Evolutionary conservation across 192 early-diverging fungal genomes (phyloP).

Genomic region (Powellomyces hirtus): DNA sequence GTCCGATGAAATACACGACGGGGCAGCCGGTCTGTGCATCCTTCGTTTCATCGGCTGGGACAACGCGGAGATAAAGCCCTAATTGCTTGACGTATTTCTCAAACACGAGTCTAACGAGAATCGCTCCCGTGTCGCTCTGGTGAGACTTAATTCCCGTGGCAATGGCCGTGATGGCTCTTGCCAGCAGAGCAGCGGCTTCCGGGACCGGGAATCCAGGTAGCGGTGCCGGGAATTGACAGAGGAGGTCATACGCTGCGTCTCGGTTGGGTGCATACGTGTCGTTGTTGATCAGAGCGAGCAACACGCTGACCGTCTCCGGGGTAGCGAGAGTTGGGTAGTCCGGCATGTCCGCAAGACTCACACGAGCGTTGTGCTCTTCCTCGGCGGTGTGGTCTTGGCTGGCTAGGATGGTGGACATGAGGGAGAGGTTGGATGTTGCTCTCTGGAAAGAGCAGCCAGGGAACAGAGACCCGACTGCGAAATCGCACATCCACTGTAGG

Average conservation of each 20-base stretch:
- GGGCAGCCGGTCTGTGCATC: neutral
- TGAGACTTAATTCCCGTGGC: slow-evolving; percentile 53
- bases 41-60: neutral
- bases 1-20: slow-evolving; percentile 42
- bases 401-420: slow-evolving; percentile 44
- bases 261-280: slow-evolving; percentile 76
- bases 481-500: slow-evolving; percentile 60
- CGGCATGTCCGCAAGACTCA: slow-evolving; percentile 21
- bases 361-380: neutral
- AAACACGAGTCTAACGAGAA: slow-evolving; percentile 75
- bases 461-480: slow-evolving; percentile 56
- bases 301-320: slow-evolving; percentile 4
- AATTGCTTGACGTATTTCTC: slow-evolving; percentile 64
- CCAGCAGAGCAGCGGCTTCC: slow-evolving; percentile 51
- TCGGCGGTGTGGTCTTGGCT: slow-evolving; percentile 26
- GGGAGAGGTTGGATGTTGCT: slow-evolving; percentile 55
- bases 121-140: slow-evolving; percentile 82
- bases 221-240: slow-evolving; percentile 60
- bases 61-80: neutral
- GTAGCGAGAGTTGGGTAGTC: slow-evolving; percentile 17
- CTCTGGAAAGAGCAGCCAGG: slow-evolving; percentile 75
- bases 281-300: slow-evolving; percentile 28
- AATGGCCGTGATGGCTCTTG: slow-evolving; percentile 48
- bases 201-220: slow-evolving; percentile 56
- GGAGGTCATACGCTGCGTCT: slow-evolving; percentile 65